These are phyloP conservation scores for Lizonia empirigonia DNA, from an alignment of 2,329 filamentous ascomycete genomes.

Conservation along the genomic window DNA sequence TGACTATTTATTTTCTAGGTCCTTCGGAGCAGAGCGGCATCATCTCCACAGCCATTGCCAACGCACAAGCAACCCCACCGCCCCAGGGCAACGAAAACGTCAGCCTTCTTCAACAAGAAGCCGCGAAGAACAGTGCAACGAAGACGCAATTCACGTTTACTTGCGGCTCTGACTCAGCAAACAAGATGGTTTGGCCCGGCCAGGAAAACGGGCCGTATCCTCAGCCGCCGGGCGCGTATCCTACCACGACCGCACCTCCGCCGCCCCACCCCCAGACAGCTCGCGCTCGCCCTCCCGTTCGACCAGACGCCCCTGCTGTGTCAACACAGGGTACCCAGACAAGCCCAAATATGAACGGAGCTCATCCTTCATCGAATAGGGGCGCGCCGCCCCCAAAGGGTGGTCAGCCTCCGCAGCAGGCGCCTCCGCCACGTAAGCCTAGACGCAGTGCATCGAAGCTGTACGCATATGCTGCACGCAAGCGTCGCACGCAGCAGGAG, in stretches of 20 bases:
- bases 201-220: conserved; percentile 53
- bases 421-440: conserved; percentile 63
- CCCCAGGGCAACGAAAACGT: conserved; percentile 73
- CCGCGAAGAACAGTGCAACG: conserved; percentile 66
- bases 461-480: conserved; percentile 74
- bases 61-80: conserved; percentile 64
- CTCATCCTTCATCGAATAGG: conserved; percentile 33
- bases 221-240: conserved; percentile 48
- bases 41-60: conserved; percentile 90
- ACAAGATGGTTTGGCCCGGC: conserved; percentile 76
- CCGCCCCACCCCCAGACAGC: conserved; percentile 27
- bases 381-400: conserved; percentile 46
- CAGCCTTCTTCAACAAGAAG: conserved; percentile 75
- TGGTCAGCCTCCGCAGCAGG: conserved; percentile 49
- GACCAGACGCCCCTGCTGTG: conserved; percentile 48
- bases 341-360: conserved; percentile 57
- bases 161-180: conserved; percentile 86
- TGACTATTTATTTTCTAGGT: conserved; percentile 47
- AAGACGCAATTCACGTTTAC: conserved; percentile 96
- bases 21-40: conserved; percentile 70
- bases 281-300: conserved; percentile 38
- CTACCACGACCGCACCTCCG: conserved; percentile 25
- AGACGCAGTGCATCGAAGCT: conserved; percentile 69
- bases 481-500: conserved; percentile 77
- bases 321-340: conserved; percentile 63